Evolutionary conservation across 148 eudicot genomes (phyloP).

Genomic region (Pharnaceum exiguum): DNA sequence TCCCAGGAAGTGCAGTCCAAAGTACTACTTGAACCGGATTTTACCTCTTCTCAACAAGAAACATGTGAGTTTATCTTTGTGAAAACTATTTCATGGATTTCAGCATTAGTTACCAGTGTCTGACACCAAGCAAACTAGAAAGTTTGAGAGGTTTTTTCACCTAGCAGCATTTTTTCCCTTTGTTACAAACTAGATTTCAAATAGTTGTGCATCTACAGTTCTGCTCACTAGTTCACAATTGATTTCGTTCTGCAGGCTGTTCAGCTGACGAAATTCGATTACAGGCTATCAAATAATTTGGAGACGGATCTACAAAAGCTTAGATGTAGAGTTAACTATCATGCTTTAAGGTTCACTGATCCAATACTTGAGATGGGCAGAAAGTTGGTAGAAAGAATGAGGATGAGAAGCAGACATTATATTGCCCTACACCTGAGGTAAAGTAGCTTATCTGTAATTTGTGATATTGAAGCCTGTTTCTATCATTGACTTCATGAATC

Average conservation of each 20-base stretch:
- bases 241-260: slow-evolving; percentile 60
- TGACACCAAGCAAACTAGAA: too few relatives aligned
- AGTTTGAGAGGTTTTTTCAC: too few relatives aligned
- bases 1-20: slow-evolving; percentile 60
- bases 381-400: slow-evolving; percentile 69
- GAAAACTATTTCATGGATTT: neutral
- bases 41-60: slow-evolving; percentile 67
- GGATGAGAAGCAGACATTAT: slow-evolving; percentile 60
- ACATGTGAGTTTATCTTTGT: slow-evolving; percentile 39
- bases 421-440: slow-evolving; percentile 84
- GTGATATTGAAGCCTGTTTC: neutral
- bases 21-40: slow-evolving; percentile 54
- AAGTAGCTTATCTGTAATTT: neutral
- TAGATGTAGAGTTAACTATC: slow-evolving; percentile 86
- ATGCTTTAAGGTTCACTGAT: slow-evolving; percentile 64
- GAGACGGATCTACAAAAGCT: slow-evolving; percentile 62
- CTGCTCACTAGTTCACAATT: neutral
- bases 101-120: too few relatives aligned
- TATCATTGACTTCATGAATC: slow-evolving; percentile 9
- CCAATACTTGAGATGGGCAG: slow-evolving; percentile 67
- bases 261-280: slow-evolving; percentile 83
- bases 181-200: neutral
- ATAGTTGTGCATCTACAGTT: neutral
- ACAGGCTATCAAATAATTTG: slow-evolving; percentile 68
- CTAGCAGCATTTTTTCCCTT: too few relatives aligned